Evolutionary conservation across 179 eudicot species (phyloP), one percentile per base, ranked within the genome.

Genomic region (Camellia oleifera): DNA sequence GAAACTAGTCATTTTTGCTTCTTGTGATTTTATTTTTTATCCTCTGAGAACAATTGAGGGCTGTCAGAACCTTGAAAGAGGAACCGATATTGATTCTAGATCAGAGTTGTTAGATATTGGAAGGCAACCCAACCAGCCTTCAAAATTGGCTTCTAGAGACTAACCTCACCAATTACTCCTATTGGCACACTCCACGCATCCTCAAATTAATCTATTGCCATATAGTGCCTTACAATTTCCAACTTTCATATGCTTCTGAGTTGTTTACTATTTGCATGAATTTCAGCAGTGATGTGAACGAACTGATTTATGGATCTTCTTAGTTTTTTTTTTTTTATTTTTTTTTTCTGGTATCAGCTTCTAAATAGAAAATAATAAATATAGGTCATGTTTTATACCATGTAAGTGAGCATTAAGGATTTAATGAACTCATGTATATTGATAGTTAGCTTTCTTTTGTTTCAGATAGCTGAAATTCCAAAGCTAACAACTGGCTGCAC

Each of bases 401-500:
- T 10, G n/a, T 44, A 15, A 2, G 0, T 53, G 26, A 15, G 20
- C 2, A 23, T 5, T 45, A 63, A 13, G 63, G 79, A 52, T 65
- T 76, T 48, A 4, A 65, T 65, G 54, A 52, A 7, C 48, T 32
- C 18, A 14, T 67, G 50, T 50, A 14, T 13, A 26, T 50, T 18
- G 32, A 56, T 53, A 70, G 53, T 14, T 68, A 18, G 5, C 48
- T 82, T 54, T 64, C 52, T 68, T 26, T 14, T 46, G 74, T 75
- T 89, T 83, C 94, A 97, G 99, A 90, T 97, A 61, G 83, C 81
- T 81, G 99, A 97, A 84, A 91, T 94, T 74, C 99, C 98, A 12
- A 97, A 94, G 84, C 85, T 97, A 84, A 97, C 97, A 70, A 87
- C 97, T 81, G 99, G 97, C 76, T 97, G 98, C 91, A 87, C 93